A percentile compares a stretch with the other conserved stretches of the same genome.
Evolutionary conservation across 2,329 filamentous ascomycete genomes (phyloP).

Genomic region (Fusarium transvaalense): DNA sequence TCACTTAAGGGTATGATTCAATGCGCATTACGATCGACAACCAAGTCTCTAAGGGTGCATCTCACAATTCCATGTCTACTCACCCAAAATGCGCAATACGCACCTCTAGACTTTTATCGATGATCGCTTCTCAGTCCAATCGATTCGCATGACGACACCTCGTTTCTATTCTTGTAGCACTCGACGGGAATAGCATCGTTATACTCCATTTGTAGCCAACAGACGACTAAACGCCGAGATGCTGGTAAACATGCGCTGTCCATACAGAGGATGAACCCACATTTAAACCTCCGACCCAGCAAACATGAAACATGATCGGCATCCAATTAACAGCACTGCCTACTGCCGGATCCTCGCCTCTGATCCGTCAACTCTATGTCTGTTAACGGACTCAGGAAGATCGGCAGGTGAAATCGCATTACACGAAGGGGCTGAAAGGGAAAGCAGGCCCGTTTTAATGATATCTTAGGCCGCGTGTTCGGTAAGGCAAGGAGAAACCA

Average conservation of each 20-base stretch:
- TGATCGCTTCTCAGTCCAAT: conserved; percentile 14
- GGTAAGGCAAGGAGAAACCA: conserved; percentile 17
- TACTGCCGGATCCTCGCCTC: conserved; percentile 17
- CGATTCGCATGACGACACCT: conserved; percentile 2
- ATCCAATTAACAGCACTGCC: conserved; percentile 30
- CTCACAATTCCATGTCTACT: conserved; percentile 3
- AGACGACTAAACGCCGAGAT: neutral
- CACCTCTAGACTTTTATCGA: neutral
- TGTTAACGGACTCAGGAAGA: conserved; percentile 39
- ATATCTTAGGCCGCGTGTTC: conserved; percentile 35
- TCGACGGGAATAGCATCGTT: conserved; percentile 14
- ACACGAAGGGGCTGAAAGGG: conserved; percentile 20
- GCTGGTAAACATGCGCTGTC: conserved; percentile 6
- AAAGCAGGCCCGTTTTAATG: conserved; percentile 36
- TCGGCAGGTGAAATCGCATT: conserved; percentile 37
- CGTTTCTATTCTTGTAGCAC: conserved; percentile 29
- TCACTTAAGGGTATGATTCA: conserved; percentile 5
- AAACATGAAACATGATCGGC: conserved; percentile 40
- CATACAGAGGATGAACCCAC: conserved; percentile 3
- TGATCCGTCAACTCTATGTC: conserved; percentile 26
- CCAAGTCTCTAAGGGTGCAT: conserved; percentile 3
- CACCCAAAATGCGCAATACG: conserved; percentile 15
- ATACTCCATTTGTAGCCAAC: conserved; percentile 4
- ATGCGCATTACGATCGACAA: conserved; percentile 36
- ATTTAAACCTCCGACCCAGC: conserved; percentile 20